Conservation (phyloP, 352 stramenopile genomes). For the Phytophthora pseudosyringae region DNA sequence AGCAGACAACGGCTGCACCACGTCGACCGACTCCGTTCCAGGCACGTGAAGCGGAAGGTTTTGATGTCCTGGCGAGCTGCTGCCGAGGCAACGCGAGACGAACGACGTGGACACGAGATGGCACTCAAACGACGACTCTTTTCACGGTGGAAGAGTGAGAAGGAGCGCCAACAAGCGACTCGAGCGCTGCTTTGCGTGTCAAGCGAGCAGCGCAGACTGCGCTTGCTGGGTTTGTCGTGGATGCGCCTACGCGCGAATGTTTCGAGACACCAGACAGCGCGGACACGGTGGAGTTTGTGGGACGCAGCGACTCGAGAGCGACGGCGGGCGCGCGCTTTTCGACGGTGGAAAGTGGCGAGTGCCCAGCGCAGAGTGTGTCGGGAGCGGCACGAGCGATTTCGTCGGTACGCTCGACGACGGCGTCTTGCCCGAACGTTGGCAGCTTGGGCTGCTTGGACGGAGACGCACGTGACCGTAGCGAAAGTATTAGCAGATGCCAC, state of each 20-base stretch:
- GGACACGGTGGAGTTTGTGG: conserved; percentile 16
- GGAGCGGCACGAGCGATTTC: conserved; percentile 21
- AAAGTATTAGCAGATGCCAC: conserved; percentile 8
- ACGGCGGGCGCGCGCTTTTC: conserved; percentile 1
- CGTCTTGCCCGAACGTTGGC: conserved; percentile 16
- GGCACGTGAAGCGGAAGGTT: conserved; percentile 2
- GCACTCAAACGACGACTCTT: conserved; percentile 18
- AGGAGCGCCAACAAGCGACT: conserved; percentile 16
- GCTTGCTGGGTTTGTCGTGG: conserved; percentile 15
- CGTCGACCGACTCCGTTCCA: background rate
- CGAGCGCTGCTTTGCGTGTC: conserved; percentile 23
- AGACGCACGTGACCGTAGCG: conserved; percentile 1
- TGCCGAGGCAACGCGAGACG: background rate
- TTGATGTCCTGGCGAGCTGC: conserved; percentile 17
- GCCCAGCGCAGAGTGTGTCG: conserved; percentile 6
- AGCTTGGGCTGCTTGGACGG: conserved; percentile 28
- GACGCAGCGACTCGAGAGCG: background rate
- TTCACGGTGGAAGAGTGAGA: conserved; percentile 13
- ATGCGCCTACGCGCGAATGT: conserved; percentile 15
- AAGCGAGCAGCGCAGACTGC: conserved; percentile 11
- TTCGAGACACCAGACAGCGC: background rate
- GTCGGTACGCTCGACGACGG: conserved; percentile 18
- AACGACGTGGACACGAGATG: conserved; percentile 11
- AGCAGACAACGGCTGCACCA: conserved; percentile 6
- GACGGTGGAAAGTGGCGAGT: conserved; percentile 12